A percentile compares a stretch with the other conserved stretches of the same genome.
Conservation (phyloP, 805 yeast genomes). For the Starmerella khaoyaiensis region DNA sequence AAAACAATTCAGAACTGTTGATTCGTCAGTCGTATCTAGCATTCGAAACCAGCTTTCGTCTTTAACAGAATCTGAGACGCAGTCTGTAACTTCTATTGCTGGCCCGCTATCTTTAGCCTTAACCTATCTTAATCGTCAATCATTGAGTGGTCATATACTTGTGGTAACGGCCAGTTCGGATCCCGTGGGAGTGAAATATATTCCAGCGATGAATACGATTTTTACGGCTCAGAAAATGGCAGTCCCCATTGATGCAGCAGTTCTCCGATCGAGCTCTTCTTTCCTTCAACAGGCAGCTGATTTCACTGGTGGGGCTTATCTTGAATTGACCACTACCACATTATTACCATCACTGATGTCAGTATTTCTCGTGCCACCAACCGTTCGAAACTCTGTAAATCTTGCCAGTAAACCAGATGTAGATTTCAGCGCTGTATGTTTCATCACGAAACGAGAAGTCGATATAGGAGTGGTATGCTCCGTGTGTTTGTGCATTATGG, state of each 20-base stretch:
- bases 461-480: slow-evolving; percentile 93
- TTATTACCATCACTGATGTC: slow-evolving; percentile 69
- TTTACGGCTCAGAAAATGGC: slow-evolving; percentile 86
- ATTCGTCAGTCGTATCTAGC: slow-evolving; percentile 54
- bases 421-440: slow-evolving; percentile 91
- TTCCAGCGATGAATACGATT: slow-evolving; percentile 87
- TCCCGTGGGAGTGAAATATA: slow-evolving; percentile 68
- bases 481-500: slow-evolving; percentile 68
- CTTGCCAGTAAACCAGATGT: slow-evolving; percentile 75
- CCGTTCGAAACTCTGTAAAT: slow-evolving; percentile 59
- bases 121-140: slow-evolving; percentile 50
- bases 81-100: slow-evolving; percentile 53
- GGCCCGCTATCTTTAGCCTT: slow-evolving; percentile 54
- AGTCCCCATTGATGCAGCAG: slow-evolving; percentile 81
- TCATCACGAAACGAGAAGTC: slow-evolving; percentile 75
- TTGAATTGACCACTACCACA: slow-evolving; percentile 47
- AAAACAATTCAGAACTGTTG: slow-evolving; percentile 68
- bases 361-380: slow-evolving; percentile 78
- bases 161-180: slow-evolving; percentile 49
- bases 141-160: slow-evolving; percentile 47
- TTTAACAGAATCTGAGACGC: slow-evolving; percentile 38
- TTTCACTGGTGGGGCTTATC: slow-evolving; percentile 82
- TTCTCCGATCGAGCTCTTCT: slow-evolving; percentile 57
- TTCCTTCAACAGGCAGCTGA: slow-evolving; percentile 93
- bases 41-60: slow-evolving; percentile 37